Evolutionary conservation across 768 basidiomycete species (phyloP).

Genomic region (Tylopilus rubrobrunneus): DNA sequence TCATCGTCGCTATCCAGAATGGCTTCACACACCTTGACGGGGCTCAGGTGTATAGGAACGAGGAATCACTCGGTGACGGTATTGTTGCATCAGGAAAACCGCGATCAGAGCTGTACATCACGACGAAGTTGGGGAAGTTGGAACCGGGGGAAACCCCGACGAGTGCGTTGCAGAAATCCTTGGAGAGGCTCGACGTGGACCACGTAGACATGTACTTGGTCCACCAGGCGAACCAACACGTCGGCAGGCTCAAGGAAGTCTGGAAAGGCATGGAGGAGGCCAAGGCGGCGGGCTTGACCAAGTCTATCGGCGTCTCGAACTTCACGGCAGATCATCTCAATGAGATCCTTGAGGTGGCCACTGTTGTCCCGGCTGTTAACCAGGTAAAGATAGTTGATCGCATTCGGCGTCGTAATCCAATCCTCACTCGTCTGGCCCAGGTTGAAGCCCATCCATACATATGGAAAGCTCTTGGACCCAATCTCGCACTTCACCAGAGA

Average conservation of each 20-base stretch:
- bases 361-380: slow-evolving; percentile 48
- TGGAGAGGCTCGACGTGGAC: slow-evolving; percentile 50
- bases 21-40: slow-evolving; percentile 62
- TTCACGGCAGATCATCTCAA: slow-evolving; percentile 41
- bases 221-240: slow-evolving; percentile 41
- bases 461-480: slow-evolving; percentile 37
- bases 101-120: slow-evolving; percentile 56
- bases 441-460: slow-evolving; percentile 55
- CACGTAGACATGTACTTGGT: slow-evolving; percentile 65
- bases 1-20: slow-evolving; percentile 47
- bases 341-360: slow-evolving; percentile 41
- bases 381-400: slow-evolving; percentile 34
- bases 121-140: slow-evolving; percentile 46
- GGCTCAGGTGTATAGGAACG: slow-evolving; percentile 59
- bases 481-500: slow-evolving; percentile 33
- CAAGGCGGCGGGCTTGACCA: slow-evolving; percentile 39
- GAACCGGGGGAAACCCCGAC: slow-evolving; percentile 43
- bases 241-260: slow-evolving; percentile 43
- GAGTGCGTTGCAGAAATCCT: slow-evolving; percentile 46
- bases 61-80: slow-evolving; percentile 48
- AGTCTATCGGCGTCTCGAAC: slow-evolving; percentile 55
- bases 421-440: slow-evolving; percentile 21
- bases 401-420: background rate
- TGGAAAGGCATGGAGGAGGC: slow-evolving; percentile 64
- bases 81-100: slow-evolving; percentile 48